A percentile compares a stretch with the other conserved stretches of the same genome.
These are phyloP conservation scores for Fusarium pseudocircinatum DNA, from an alignment of 2,329 filamentous ascomycete species.

Conservation along the genomic window DNA sequence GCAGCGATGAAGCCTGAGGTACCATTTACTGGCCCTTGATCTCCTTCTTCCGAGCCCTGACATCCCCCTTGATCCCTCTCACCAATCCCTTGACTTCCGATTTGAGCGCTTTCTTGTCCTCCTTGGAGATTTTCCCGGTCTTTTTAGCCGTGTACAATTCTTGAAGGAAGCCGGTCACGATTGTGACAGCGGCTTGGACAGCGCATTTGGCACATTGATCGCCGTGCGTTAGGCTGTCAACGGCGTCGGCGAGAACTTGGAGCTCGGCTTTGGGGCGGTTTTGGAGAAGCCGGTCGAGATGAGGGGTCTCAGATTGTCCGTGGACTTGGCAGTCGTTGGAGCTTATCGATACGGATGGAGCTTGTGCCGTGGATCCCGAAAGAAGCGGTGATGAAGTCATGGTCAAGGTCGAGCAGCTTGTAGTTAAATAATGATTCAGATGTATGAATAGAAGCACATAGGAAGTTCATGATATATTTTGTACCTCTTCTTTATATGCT, in stretches of 20 bases:
- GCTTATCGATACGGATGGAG: neutral
- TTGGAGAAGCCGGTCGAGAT: slow-evolving; percentile 23
- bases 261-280: slow-evolving; percentile 4
- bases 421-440: neutral
- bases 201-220: slow-evolving; percentile 24
- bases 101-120: slow-evolving; percentile 30
- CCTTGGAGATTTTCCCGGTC: slow-evolving; percentile 22
- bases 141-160: slow-evolving; percentile 22
- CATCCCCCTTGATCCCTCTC: slow-evolving; percentile 10
- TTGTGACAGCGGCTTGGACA: slow-evolving; percentile 5
- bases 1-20: neutral
- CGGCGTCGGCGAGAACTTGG: neutral
- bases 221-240: slow-evolving; percentile 1
- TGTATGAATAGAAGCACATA: neutral
- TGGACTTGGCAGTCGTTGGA: slow-evolving; percentile 6
- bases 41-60: slow-evolving; percentile 3
- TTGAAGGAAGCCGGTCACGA: slow-evolving; percentile 5
- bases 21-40: neutral
- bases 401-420: neutral
- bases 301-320: slow-evolving; percentile 7
- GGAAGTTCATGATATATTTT: fast-evolving
- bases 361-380: neutral
- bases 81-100: slow-evolving; percentile 20
- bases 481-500: neutral
- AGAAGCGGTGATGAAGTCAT: neutral